Conservation (phyloP, 1,284 basidiomycete genomes). For the Somion occarium region DNA sequence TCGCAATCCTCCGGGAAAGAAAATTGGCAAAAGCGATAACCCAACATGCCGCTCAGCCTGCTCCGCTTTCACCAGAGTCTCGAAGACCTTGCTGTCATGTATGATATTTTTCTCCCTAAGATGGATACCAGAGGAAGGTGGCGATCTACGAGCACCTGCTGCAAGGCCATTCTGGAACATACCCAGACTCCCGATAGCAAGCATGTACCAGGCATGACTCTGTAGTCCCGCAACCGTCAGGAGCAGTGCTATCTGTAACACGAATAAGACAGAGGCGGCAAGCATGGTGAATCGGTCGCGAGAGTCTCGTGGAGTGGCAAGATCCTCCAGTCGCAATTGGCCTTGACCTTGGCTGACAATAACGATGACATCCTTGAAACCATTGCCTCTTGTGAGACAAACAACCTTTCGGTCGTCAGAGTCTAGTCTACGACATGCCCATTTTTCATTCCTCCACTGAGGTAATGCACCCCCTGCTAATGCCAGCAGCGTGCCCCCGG, state of each 20-base stretch:
- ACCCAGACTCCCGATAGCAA: conserved; percentile 19
- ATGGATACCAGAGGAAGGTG: conserved; percentile 18
- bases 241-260: conserved; percentile 19
- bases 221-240: conserved; percentile 18
- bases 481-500: conserved; percentile 4
- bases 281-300: conserved; percentile 10
- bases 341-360: conserved; percentile 21
- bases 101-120: conserved; percentile 7
- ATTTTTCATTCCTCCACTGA: conserved; percentile 29
- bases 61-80: conserved; percentile 17
- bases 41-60: conserved; percentile 15
- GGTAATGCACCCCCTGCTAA: conserved; percentile 21
- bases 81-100: conserved; percentile 17
- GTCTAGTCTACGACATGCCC: conserved; percentile 18
- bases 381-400: conserved; percentile 28
- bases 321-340: conserved; percentile 26
- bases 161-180: conserved; percentile 22
- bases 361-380: conserved; percentile 25
- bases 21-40: conserved; percentile 15
- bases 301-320: conserved; percentile 20
- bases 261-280: conserved; percentile 14
- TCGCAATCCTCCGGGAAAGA: conserved; percentile 19
- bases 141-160: conserved; percentile 16
- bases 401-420: conserved; percentile 18
- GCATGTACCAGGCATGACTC: conserved; percentile 18